These are phyloP conservation scores for Russula sp. DNA, from an alignment of 768 basidiomycete genomes.

Conservation along the genomic window DNA sequence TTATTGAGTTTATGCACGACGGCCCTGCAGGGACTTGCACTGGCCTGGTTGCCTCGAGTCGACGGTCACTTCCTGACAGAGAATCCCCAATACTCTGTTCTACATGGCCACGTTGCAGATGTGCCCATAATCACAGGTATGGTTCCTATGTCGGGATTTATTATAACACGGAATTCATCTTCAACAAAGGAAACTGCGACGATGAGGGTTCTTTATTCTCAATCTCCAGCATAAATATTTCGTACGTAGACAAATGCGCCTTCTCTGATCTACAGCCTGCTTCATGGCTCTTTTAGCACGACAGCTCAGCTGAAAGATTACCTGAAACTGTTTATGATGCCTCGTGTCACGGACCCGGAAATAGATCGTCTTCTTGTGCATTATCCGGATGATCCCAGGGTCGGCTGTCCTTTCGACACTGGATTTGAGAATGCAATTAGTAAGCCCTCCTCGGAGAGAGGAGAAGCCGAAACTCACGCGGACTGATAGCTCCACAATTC, in stretches of 20 bases:
- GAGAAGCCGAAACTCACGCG: background rate
- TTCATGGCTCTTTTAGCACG: slow-evolving; percentile 1
- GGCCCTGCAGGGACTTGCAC: slow-evolving; percentile 31
- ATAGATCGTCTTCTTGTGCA: slow-evolving; percentile 29
- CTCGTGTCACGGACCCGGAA: slow-evolving; percentile 26
- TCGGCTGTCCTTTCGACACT: slow-evolving; percentile 29
- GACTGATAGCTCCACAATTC: slow-evolving; percentile 22
- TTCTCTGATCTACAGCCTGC: background rate
- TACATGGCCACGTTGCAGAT: slow-evolving; percentile 29
- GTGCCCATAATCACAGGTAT: slow-evolving; percentile 32
- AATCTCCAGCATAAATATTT: slow-evolving; percentile 33
- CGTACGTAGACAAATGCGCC: slow-evolving; percentile 31
- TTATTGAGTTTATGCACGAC: background rate
- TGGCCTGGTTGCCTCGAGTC: slow-evolving; percentile 33
- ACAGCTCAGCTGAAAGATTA: slow-evolving; percentile 13
- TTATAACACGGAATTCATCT: slow-evolving; percentile 1
- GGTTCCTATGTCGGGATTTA: background rate
- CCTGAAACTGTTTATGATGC: slow-evolving; percentile 32
- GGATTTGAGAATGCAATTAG: slow-evolving; percentile 34
- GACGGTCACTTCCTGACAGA: slow-evolving; percentile 34
- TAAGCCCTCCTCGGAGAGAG: slow-evolving; percentile 14
- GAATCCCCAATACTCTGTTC: slow-evolving; percentile 30
- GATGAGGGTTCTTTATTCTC: slow-evolving; percentile 55
- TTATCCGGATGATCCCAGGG: slow-evolving; percentile 30
- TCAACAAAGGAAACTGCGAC: slow-evolving; percentile 46